Evolutionary conservation across 768 basidiomycete species (phyloP).

Genomic region (Rhodotorula diobovata): DNA sequence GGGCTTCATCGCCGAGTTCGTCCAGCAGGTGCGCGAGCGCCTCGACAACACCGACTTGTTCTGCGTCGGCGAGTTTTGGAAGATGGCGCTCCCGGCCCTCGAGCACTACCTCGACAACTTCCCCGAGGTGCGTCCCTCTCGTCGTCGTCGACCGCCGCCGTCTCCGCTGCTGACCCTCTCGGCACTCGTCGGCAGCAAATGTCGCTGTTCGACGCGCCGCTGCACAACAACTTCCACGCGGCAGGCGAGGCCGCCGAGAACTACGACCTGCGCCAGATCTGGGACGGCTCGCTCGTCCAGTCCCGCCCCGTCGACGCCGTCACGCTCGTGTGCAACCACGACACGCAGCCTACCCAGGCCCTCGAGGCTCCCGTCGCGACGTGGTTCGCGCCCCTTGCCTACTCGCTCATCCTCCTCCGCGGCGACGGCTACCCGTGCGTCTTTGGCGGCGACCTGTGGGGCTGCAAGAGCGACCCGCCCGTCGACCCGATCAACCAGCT

Average conservation of each 20-base stretch:
- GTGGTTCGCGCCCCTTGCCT: slow-evolving; percentile 51
- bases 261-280: slow-evolving; percentile 50
- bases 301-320: slow-evolving; percentile 51
- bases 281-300: slow-evolving; percentile 50
- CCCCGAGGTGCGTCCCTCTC: slow-evolving; percentile 42
- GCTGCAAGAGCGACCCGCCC: slow-evolving; percentile 45
- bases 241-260: slow-evolving; percentile 47
- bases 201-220: background rate
- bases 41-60: slow-evolving; percentile 34
- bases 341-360: slow-evolving; percentile 49
- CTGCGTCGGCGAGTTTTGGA: slow-evolving; percentile 49
- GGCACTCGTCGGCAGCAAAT: background rate
- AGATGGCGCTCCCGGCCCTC: slow-evolving; percentile 30
- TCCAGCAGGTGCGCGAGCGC: slow-evolving; percentile 47
- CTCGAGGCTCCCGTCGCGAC: slow-evolving; percentile 50
- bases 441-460: slow-evolving; percentile 50
- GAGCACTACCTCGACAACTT: slow-evolving; percentile 43
- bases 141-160: too few species aligned
- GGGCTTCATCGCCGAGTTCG: slow-evolving; percentile 48
- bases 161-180: background rate
- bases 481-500: slow-evolving; percentile 48
- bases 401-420: slow-evolving; percentile 50
- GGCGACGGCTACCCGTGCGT: slow-evolving; percentile 45
- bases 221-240: slow-evolving; percentile 47
- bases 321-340: slow-evolving; percentile 41